Base-by-base conservation (phyloP, 179 eudicot genomes). In the Spinacia oleracea region DNA sequence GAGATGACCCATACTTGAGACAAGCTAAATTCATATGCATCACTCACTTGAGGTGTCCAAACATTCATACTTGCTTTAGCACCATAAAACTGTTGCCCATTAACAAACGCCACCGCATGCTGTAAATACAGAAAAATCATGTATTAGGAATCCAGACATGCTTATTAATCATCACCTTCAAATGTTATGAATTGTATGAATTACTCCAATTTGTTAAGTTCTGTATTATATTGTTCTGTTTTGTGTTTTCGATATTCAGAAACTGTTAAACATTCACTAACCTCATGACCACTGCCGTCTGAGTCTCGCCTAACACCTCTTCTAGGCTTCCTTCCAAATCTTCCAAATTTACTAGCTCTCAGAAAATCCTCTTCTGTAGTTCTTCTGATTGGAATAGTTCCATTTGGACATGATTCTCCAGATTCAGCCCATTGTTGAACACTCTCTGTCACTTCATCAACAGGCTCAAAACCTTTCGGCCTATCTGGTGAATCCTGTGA, bases 1-100 rank as follows among this genome's bases (percentile, higher is more conserved):
- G 98, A 89, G 68, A 92, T 94, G 71, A 94, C 88, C 99, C 99
- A 96, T 20, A 96, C 45, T 74, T 96, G 99, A 6, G 99, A 96
- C 58, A 96, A 83, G 81, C 98, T 96, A 78, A 96, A 94, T 72
- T 94, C 99, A 56, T 86, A 87, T 35, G 77, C 86, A 70, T 94
- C 90, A 35, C 89, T 89, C 1, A 96, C 96, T 6, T 78, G 82
- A 2, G 99, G 99, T 11, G 96, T 80, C 97, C 98, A 94, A 42
- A 96, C 98, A 79, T 92, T 94, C 84, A 96, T 86, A 83, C 90
- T 91, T 25, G 99, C 94, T 80, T 94, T 96, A 42, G 98, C 99
- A 38, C 99, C 99, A 77, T 92, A 96, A 66, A 87, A 96, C 78
- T 90, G 87, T 23, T 89, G 90, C 48, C 98, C 99, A 77, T 87